Evolutionary conservation across 2,329 filamentous ascomycete species (phyloP), one percentile per base, ranked within the genome.

Genomic region (Colletotrichum magnum): DNA sequence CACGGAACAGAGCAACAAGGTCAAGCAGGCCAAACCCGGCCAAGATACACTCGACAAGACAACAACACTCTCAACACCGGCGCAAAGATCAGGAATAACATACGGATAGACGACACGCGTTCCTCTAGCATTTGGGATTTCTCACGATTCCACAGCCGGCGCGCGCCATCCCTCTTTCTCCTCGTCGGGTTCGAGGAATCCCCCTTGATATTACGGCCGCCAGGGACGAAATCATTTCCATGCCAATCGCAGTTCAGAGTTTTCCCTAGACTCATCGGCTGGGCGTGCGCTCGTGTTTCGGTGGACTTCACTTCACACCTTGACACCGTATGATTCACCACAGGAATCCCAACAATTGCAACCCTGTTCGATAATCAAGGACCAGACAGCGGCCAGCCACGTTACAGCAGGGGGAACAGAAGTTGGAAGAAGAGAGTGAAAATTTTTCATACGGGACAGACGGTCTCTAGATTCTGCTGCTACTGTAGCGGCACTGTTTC

Each of bases 251-350:
- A 60, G 9, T 36, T 26, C n/a, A 56, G 6, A 56, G 50, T 51
- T 56, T 62, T 36, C 39, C 24, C 50, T 48, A 56, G 32, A 16
- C 45, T 45, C 41, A 28, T 59, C 32, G 41, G 47, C 18, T 50
- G 47, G 18, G 47, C 45, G 39, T 58, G 36, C 50, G 62, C 61
- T 60, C 54, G 43, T 60, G 66, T 60, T 66, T 57, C 66, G 62
- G 62, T 56, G 64, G 58, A 28, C 32, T 59, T 69, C 66, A 69
- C 32, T 10, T 61, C 66, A 66, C 51, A 54, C 66, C 66, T 69
- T 56, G 61, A 50, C 61, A 65, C 50, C 28, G 66, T 66, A 41
- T 69, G 62, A 66, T 69, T 69, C 62, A 66, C 50, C 47, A 43
- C 32, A 52, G 53, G 51, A 67, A 66, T 61, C 67, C 68, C 58